Percentiles rank a stretch among this genome's conserved stretches.
These are phyloP conservation scores for Termitomyces sp. DNA, from an alignment of 768 basidiomycete genomes.

Conservation along the genomic window DNA sequence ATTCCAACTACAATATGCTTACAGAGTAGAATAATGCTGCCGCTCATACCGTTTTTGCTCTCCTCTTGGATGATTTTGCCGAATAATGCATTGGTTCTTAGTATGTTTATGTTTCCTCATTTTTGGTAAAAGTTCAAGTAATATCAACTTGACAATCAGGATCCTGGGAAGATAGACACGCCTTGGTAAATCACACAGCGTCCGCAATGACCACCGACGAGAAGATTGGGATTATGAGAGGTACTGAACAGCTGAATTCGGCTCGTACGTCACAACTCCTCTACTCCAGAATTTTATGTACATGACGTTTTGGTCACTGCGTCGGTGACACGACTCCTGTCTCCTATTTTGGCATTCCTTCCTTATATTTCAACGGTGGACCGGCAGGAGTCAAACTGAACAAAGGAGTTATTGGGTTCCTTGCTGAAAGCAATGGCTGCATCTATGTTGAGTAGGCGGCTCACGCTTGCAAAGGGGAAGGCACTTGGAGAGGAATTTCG, in stretches of 20 bases:
- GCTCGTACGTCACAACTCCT: constrained; percentile 21
- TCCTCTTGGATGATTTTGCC: not conserved
- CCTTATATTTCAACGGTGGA: constrained; percentile 44
- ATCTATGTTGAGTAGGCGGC: constrained; percentile 50
- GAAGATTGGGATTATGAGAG: constrained; percentile 41
- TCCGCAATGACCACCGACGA: constrained; percentile 41
- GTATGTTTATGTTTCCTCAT: not conserved
- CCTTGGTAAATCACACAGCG: constrained; percentile 31
- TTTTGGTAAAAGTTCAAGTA: not conserved
- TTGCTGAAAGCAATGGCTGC: constrained; percentile 55
- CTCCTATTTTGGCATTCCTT: constrained; percentile 36
- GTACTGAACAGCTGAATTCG: constrained; percentile 40
- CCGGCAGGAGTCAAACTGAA: constrained; percentile 41
- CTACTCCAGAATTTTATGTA: not conserved
- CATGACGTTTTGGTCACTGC: constrained; percentile 33
- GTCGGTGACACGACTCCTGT: constrained; percentile 42
- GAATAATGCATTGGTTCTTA: constrained; percentile 1
- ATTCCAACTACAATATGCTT: not conserved
- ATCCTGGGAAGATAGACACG: constrained; percentile 41
- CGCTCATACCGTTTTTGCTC: not conserved
- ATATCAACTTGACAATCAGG: constrained; percentile 24
- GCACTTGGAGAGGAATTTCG: constrained; percentile 66
- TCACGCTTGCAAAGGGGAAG: constrained; percentile 59
- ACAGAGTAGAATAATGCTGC: not conserved
- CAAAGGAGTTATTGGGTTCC: constrained; percentile 46